phyloP scores from a whole-genome alignment of 2,329 filamentous ascomycete species.

The Colletotrichum echinochloae region DNA sequence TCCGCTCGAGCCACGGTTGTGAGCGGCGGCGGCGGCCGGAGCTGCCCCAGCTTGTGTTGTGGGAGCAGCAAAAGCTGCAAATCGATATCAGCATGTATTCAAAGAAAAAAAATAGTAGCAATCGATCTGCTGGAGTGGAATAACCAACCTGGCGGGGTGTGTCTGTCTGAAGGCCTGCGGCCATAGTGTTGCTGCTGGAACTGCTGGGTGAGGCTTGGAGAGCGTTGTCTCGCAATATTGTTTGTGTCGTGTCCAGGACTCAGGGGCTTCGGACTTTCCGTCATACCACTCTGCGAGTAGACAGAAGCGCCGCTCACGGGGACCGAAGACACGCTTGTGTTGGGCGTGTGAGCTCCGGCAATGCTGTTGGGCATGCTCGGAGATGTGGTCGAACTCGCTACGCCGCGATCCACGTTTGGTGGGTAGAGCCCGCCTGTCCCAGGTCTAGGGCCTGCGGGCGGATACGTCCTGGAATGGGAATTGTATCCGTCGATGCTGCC shows the following conservation, averaged over 20 bases:
- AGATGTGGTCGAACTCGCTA: conserved; percentile 67
- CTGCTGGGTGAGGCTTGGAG: conserved; percentile 74
- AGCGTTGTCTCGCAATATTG: conserved; percentile 67
- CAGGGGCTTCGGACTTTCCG: conserved; percentile 87
- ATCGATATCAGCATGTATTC: conserved; percentile 1
- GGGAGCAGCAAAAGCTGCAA: conserved; percentile 36
- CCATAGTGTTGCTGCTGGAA: conserved; percentile 73
- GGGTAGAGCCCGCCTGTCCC: conserved; percentile 69
- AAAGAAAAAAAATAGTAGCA: not conserved
- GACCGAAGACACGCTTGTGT: conserved; percentile 62
- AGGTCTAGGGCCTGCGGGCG: conserved; percentile 70
- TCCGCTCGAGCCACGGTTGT: conserved; percentile 59
- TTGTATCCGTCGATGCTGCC: conserved; percentile 61
- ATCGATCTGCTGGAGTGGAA: not conserved
- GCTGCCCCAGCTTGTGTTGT: conserved; percentile 44
- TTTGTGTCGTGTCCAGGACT: conserved; percentile 73
- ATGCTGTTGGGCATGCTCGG: conserved; percentile 60
- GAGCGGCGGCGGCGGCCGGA: conserved; percentile 38
- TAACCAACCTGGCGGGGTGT: conserved; percentile 57
- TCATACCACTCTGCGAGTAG: conserved; percentile 80
- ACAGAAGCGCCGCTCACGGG: conserved; percentile 65
- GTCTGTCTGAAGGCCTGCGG: conserved; percentile 67
- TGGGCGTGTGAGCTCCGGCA: conserved; percentile 58
- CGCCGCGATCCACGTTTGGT: conserved; percentile 68
- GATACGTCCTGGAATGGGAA: conserved; percentile 82